Base-by-base conservation (phyloP, 2,329 filamentous ascomycete species). In the Polytolypa hystricis region DNA sequence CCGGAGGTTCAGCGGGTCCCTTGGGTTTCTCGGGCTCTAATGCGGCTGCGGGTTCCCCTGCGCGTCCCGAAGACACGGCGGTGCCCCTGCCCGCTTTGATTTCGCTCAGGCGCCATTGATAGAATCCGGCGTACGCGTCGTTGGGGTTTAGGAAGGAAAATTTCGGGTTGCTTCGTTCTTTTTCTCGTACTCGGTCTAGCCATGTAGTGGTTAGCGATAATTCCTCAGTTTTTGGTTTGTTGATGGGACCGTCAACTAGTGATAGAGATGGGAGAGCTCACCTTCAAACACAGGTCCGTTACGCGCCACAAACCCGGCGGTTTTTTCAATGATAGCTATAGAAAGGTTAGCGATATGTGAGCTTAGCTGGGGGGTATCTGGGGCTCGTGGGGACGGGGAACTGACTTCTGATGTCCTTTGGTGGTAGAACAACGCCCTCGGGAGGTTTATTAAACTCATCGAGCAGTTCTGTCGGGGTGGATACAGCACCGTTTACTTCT, bases 121-220 rank as follows among this genome's bases (percentile, higher is more conserved):
- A 98, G 63, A 83, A 98, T 6, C 79, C 68, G 45, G 86, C 74
- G 64, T 95, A 98, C 2, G 86, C 73, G 61, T 98, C 89, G 48
- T 75, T 71, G 11, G 73, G 67, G 52, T 75, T 79, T 19, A 98
- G 65, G 59, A 96, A 98, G 51, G 81, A 84, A 59, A 96, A 91
- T 55, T 93, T 93, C n/a, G 84, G 75, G 53, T 93, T 91, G 47
- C 71, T 71, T 50, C 75, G 74, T 57, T 93, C 81, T 62, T 91
- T 93, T 47, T 87, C 78, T 52, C 84, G 79, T 47, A 98, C 81
- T 48, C 81, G 78, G 50, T 87, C 81, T 65, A 20, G 12, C n/a
- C 16, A 20, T n/a, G 26, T 30, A 8, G 3, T 32, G 4, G 15
- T 30, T n/a, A 18, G 33, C 17, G 33, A 16, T 5, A 42, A 21